Conservation (phyloP, 202 grass and related monocot species). For the Saccharum hybrid region DNA sequence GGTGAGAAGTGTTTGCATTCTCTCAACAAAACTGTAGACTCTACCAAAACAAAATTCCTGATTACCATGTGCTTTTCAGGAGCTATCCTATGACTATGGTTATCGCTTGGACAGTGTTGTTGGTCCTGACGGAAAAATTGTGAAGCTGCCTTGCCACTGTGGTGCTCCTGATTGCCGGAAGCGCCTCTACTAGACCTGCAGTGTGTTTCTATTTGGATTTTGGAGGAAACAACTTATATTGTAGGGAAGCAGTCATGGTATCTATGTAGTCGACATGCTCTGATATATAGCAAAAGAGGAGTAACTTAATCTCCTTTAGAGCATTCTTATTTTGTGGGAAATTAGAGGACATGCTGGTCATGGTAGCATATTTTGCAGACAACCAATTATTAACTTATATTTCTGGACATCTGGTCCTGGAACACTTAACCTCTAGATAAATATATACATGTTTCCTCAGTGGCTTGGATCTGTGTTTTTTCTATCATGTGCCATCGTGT, state of each 20-base stretch:
- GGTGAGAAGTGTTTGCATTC: conserved; percentile 49
- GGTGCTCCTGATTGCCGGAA: conserved; percentile 79
- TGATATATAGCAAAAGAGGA: conserved; percentile 31
- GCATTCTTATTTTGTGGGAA: conserved; percentile 12
- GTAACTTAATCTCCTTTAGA: conserved; percentile 2
- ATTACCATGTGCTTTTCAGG: conserved; percentile 51
- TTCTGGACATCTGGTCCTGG: background rate
- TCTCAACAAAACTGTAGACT: background rate
- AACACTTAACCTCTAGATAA: background rate
- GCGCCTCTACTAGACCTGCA: conserved; percentile 63
- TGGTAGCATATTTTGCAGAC: conserved; percentile 43
- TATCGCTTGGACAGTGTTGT: conserved; percentile 85
- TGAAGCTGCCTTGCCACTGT: conserved; percentile 72
- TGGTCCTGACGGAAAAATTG: conserved; percentile 59
- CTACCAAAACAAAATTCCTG: background rate
- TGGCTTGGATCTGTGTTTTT: background rate
- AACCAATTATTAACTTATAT: conserved; percentile 37
- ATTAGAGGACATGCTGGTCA: conserved; percentile 17
- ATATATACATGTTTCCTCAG: background rate
- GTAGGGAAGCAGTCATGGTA: conserved; percentile 22
- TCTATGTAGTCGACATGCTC: conserved; percentile 30
- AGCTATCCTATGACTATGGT: conserved; percentile 92
- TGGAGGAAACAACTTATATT: conserved; percentile 13
- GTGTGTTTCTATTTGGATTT: conserved; percentile 21
- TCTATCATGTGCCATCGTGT: too few relatives aligned